Percentiles rank a stretch among this genome's conserved stretches.
These are phyloP conservation scores for Nymphaea thermarum DNA, from an alignment of 164 flowering plant genomes.

Conservation along the genomic window DNA sequence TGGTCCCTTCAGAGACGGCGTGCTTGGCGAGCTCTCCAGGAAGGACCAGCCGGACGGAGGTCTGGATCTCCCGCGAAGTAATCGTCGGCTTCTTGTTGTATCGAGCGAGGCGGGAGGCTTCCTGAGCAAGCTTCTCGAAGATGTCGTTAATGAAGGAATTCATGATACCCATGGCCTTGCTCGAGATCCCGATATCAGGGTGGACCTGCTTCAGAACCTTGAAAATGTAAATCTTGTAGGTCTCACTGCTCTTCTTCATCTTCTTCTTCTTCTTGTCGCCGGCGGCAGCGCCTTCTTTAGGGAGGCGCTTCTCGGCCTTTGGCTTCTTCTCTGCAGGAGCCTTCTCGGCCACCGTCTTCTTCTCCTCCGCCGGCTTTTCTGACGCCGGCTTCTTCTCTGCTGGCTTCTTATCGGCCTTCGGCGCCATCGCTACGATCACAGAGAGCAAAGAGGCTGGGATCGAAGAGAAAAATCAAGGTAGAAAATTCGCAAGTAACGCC, in stretches of 20 bases:
- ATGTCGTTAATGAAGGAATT: conserved; percentile 10
- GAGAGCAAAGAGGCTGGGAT: background rate
- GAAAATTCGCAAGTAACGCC: background rate
- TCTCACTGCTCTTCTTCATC: conserved; percentile 13
- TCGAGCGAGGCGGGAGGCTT: conserved; percentile 7
- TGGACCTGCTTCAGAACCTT: conserved; percentile 20
- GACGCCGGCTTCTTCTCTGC: conserved; percentile 14
- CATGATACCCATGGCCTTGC: conserved; percentile 18
- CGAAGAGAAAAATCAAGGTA: background rate
- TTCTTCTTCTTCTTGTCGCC: conserved; percentile 19
- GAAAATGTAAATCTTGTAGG: conserved; percentile 22
- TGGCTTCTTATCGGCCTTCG: conserved; percentile 10
- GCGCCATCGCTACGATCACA: conserved; percentile 6
- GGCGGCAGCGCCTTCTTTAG: conserved; percentile 13
- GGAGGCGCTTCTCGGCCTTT: conserved; percentile 14
- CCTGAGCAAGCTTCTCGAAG: conserved; percentile 17
- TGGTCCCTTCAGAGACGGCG: conserved; percentile 19
- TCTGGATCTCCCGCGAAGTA: conserved; percentile 21
- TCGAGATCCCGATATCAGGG: conserved; percentile 18
- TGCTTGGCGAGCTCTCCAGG: conserved; percentile 22
- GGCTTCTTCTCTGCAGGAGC: conserved; percentile 16
- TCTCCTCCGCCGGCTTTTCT: conserved; percentile 7
- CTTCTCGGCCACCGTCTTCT: conserved; percentile 9
- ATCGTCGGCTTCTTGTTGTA: conserved; percentile 23
- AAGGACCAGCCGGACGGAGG: conserved; percentile 16